Base-by-base conservation (phyloP, 148 eudicot genomes). In the Silene latifolia region DNA sequence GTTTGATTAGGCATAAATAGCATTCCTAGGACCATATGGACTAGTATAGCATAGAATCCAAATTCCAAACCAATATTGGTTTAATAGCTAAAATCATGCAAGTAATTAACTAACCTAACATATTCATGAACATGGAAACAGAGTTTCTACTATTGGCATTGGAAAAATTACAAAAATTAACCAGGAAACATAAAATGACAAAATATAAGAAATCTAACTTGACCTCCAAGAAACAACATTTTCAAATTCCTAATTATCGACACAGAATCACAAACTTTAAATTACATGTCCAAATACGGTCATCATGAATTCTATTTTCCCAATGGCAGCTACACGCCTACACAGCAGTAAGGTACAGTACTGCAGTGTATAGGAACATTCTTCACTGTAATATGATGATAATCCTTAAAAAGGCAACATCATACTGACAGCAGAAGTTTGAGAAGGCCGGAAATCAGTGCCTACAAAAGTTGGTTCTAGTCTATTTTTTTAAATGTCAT, bases 111-210 rank as follows among this genome's bases (percentile, higher is more conserved):
- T 3, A 15, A 17, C 68, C 20, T 29, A 29, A 29, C 44, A 64
- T 64, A 42, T 7, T 64, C 68, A 14, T 29, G 68, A 21, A 62
- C 65, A 62, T 62, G 35, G 65, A 62, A 62, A 58, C 62, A 19
- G 20, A 58, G 9, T 39, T 39, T 39, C 44, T 6, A 39, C 44
- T 5, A 51, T 51, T 51, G 17, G 17, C 17, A 51, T 11, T 51
- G 56, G 14, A 51, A 51, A 48, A 13, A 51, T 14, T 51, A 51
- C 14, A 13, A 51, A 51, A 6, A 7, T 39, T 39, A 7, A 39
- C 9, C 56, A 51, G 56, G 56, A 12, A 51, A 39, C 44, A 39
- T 39, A 39, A 39, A 39, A 39, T 39, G 44, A 39, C 6, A 7
- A 39, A 39, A 39, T 39, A 39, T 39, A 5, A 7, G 44, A 39